Base-by-base conservation (phyloP, 495 filamentous ascomycete genomes). In the Xylaria scruposa region DNA sequence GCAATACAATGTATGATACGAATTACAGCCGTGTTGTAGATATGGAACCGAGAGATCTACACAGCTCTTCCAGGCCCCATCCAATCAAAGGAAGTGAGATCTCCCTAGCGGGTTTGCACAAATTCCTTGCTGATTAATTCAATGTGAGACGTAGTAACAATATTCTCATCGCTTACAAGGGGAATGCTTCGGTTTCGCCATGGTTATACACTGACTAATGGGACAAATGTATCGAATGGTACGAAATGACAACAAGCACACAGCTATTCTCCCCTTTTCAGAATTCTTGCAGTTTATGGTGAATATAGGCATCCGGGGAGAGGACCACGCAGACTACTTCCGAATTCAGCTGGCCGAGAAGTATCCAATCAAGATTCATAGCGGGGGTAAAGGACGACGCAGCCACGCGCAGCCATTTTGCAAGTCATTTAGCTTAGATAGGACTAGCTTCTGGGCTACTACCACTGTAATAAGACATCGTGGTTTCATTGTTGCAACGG, bases 341-440 rank as follows among this genome's bases (percentile, higher is more conserved):
- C 75, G 54, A 51, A 67, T 75, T 72, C 53, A 71, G 75, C 44
- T 78, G 65, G 69, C 76, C 75, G 76, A 74, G 10, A 40, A 36
- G 10, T 29, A 67, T 21, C 74, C 74, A 78, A 76, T 78, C 60
- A 63, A 38, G 19, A 42, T 26, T 42, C 4, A 49, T 21, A 15
- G 67, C 67, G 54, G 66, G 51, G 54, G 44, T 68, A 54, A 36
- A 49, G 63, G 65, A 29, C 61, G 47, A 42, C 33, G 44, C 36
- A 33, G 38, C 60, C 60, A 63, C 60, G 26, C 24, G 46, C 65
- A 67, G 65, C 46, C 19, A 33, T 47, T 65, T 24, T 31, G 10
- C 21, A 31, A 53, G 46, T 19, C 19, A 15, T 24, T 31, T 66
- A 36, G 26, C 46, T 33, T 3, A 15, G 49, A 47, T 5, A 4